Evolutionary conservation across 306 rosid genomes (phyloP), one percentile per base, ranked within the genome.

Genomic region (Herpetospermum pedunculosum): DNA sequence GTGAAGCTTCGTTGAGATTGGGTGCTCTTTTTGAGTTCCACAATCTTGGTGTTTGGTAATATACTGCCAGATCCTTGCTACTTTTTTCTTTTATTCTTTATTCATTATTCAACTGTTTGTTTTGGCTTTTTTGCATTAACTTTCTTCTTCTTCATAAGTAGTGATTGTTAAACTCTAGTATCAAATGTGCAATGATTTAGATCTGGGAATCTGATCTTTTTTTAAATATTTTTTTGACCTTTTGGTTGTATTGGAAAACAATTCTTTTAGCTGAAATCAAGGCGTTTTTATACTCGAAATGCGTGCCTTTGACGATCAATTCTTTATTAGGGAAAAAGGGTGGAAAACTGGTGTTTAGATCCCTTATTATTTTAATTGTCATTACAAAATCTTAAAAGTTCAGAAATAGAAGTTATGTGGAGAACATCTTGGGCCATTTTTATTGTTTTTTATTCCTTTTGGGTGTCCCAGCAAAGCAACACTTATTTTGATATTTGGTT

Each of bases 261-360:
- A 6, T 60, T 32, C 0, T 60, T 65, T 67, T 11, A 40, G 35
- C 34, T 38, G 21, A 67, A 25, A 21, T 41, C 21, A 38, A 67
- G 52, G 21, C 52, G 4, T 21, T 67, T 67, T 67, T 28, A 23
- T 67, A 67, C 72, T 67, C 47, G 37, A 43, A 21, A 23, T 67
- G 35, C 72, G 72, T 41, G 53, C 50, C 53, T 21, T 41, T 67
- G 13, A 25, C 19, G 72, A 64, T 21, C 25, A 64, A 64, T 64
- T 64, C 18, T 64, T 64, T 64, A 64, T 37, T 64, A 64, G 71
- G 10, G 46, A 64, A 64, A 47, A 64, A 37, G 29, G 8, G 71
- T 64, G 48, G 71, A 13, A 64, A 67, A 67, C 34, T 67, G 50
- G 72, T 6, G 52, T 25, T 67, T 67, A 41, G 72, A 40, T 67